Evolutionary conservation across 441 rosid genomes (phyloP), one percentile per base, ranked within the genome.

Genomic region (Syzygium syzygioides): DNA sequence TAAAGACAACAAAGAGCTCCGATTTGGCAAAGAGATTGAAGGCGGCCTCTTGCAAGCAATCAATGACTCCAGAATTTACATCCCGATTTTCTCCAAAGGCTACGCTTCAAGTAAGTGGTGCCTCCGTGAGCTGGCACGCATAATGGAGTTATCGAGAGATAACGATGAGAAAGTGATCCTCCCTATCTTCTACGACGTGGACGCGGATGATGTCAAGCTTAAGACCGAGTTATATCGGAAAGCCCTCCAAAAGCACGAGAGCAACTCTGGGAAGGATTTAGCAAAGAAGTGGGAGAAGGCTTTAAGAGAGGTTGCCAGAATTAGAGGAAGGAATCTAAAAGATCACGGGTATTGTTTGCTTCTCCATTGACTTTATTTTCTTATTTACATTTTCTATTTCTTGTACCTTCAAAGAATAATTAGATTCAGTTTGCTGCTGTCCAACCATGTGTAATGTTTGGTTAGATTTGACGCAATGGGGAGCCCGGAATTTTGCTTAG

Each of bases 371-470:
- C 13, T 57, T 57, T 57, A 9, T 9, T 57, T 57, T 7, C 9
- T 3, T 55, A 2, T 55, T 7, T 0, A 7, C 2, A 10, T 9
- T 9, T 57, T 14, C 1, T 0, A 55, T 18, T 17, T 18, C 20
- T 55, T 7, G 20, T 55, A 19, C 57, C 20, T 19, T 55, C 34
- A 18, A 55, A 19, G 20, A 55, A 18, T 17, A 55, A 19, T 55
- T 55, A 32, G 34, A 9, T 56, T 56, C 60, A 2, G 26, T 56
- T 56, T 9, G 28, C 5, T 23, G 60, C 28, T 56, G 26, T 56
- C 1, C 60, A 23, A 56, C 4, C 28, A 20, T 56, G 1, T 56
- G 60, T 23, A 7, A 56, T 23, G 26, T 20, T 4, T 56, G 26
- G 60, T 56, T 9, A 26, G 12, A 56, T 56, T 3, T 9, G 60